Percentiles rank a stretch among this genome's conserved stretches.
Conservation (phyloP, 176 grass and related monocot genomes). For the Aegilops umbellulata region DNA sequence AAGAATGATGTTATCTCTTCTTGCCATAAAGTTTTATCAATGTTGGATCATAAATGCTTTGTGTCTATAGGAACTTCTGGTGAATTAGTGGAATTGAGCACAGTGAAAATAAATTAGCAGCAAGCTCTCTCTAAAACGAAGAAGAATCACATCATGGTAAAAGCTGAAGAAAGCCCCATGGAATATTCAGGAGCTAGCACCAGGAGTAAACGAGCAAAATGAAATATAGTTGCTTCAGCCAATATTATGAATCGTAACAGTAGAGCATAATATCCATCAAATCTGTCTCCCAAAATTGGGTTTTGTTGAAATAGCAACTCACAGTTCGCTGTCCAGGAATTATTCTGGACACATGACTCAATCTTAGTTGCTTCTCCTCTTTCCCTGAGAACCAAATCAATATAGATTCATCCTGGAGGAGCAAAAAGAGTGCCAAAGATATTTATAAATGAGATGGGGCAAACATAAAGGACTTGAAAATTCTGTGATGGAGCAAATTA, state of each 20-base stretch:
- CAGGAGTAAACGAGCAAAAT: background rate
- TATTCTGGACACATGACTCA: conserved; percentile 92
- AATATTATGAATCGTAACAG: background rate
- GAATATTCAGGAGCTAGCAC: conserved; percentile 10
- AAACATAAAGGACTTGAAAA: conserved; percentile 5
- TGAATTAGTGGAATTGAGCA: background rate
- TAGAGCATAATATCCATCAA: background rate
- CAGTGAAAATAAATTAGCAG: conserved; percentile 9
- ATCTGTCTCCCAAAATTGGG: background rate
- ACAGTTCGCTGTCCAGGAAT: conserved; percentile 90
- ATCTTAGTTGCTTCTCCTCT: conserved; percentile 82
- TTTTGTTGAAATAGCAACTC: conserved; percentile 30
- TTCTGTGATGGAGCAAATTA: conserved; percentile 1
- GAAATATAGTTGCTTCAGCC: background rate
- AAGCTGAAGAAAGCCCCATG: background rate
- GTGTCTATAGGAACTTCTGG: background rate
- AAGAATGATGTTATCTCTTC: conserved; percentile 3
- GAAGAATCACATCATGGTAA: background rate
- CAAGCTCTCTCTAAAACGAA: background rate
- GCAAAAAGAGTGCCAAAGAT: conserved; percentile 7
- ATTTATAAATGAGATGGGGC: background rate
- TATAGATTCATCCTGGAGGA: conserved; percentile 70
- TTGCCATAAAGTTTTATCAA: background rate
- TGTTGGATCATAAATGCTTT: background rate
- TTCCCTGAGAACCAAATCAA: conserved; percentile 91